Evolutionary conservation across 768 basidiomycete genomes (phyloP).

Genomic region (Leccinellum rugosiceps): DNA sequence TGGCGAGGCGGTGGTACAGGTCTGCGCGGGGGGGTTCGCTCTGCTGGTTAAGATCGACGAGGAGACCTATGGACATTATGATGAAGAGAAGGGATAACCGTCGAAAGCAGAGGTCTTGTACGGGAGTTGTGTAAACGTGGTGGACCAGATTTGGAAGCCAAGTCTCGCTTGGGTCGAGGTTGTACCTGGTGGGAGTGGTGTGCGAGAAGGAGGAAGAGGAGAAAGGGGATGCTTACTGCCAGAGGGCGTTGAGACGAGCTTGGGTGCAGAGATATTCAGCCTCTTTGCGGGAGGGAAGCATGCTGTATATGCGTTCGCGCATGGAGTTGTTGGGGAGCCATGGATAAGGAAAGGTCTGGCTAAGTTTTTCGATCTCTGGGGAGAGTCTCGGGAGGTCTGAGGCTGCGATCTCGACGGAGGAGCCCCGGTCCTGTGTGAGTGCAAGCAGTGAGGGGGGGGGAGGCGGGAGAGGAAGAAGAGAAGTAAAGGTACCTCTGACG

Average conservation of each 20-base stretch:
- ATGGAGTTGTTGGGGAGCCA: conserved; percentile 63
- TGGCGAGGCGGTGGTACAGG: conserved; percentile 62
- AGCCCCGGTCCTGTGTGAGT: conserved; percentile 22
- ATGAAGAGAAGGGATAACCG: conserved; percentile 66
- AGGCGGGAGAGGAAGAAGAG: not conserved
- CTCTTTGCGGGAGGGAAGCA: conserved; percentile 57
- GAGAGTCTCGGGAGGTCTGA: conserved; percentile 21
- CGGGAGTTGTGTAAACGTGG: conserved; percentile 61
- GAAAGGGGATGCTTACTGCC: conserved; percentile 55
- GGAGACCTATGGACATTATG: conserved; percentile 68
- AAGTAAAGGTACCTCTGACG: conserved; percentile 21
- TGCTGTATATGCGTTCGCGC: conserved; percentile 59
- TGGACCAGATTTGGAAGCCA: conserved; percentile 67
- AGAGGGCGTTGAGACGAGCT: conserved; percentile 64
- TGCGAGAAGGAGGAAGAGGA: not conserved
- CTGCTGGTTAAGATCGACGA: conserved; percentile 59
- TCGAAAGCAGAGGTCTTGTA: conserved; percentile 61
- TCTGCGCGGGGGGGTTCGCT: conserved; percentile 57
- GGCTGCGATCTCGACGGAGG: conserved; percentile 22
- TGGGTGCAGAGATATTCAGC: conserved; percentile 60
- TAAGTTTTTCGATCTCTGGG: conserved; percentile 44
- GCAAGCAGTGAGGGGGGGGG: not conserved
- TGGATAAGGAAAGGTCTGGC: conserved; percentile 67
- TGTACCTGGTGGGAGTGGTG: conserved; percentile 44
- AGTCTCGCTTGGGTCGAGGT: conserved; percentile 66